Base-by-base conservation (phyloP, 441 rosid genomes). In the Pelargonium exstipulatum region DNA sequence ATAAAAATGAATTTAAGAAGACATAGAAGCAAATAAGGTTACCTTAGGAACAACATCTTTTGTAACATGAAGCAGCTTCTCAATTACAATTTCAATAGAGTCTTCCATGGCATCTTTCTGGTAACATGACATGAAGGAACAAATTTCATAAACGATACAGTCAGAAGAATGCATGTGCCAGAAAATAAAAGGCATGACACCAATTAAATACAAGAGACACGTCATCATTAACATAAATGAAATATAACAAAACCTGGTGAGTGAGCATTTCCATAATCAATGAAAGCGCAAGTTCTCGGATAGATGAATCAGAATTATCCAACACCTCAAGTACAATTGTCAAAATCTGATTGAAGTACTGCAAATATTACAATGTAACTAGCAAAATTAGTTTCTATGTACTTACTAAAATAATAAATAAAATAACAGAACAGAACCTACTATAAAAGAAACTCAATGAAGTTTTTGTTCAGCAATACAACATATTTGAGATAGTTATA, bases 331-430 rank as follows among this genome's bases (percentile, higher is more conserved):
- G 99, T 73, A 95, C 95, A 68, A 89, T 90, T 64, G 96, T 89
- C 86, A 95, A 82, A 81, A 95, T 95, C 84, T 90, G 99, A 83
- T 92, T 95, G 86, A 90, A 89, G 80, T 89, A 95, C 99, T 95
- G 93, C 81, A 77, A 69, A 76, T 14, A 78, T 62, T 26, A 4
- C 7, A 22, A 20, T 4, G 9, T 58, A 58, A 58, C 62, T 58
- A 58, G 22, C 22, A 58, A 58, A 2, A 20, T 58, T 58, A 58
- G 62, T 8, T 2, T 58, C 32, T 58, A 45, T 1, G 13, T 10
- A 45, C 12, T 12, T 45, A 9, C 12, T 45, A 9, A 10, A 45
- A 12, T 1, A 45, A 9, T 0, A 45, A 9, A 9, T 45, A 37
- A 37, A 37, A 45, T 12, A 12, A 45, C 1, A 45, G 3, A 12